Percentiles rank a stretch among this genome's conserved stretches.
Conservation (phyloP, 176 grass and related monocot species). For the Chrysopogon serrulatus region DNA sequence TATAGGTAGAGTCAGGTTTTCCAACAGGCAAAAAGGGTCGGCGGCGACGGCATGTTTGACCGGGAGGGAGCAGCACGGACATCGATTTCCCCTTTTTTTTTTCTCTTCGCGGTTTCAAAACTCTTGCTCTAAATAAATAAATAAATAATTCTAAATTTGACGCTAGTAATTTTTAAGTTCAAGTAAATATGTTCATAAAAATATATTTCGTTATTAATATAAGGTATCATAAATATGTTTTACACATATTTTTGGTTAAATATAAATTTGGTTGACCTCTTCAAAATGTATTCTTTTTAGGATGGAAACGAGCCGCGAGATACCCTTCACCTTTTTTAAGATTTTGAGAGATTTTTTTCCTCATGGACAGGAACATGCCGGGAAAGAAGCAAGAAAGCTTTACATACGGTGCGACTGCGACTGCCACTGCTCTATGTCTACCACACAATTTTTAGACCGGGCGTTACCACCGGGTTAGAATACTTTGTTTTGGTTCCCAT, state of each 20-base stretch:
- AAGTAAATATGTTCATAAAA: too few species aligned
- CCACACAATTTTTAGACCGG: neutral
- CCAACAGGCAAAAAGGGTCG: neutral
- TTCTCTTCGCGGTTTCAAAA: neutral
- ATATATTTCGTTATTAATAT: too few species aligned
- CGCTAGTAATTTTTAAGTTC: too few species aligned
- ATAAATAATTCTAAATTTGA: too few species aligned
- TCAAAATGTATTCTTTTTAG: too few species aligned
- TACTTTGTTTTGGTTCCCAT: neutral
- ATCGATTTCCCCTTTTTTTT: neutral
- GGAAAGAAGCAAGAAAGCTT: neutral
- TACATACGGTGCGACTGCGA: neutral
- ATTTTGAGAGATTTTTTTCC: neutral
- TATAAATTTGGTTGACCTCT: too few species aligned
- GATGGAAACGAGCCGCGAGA: too few species aligned
- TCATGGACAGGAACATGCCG: neutral
- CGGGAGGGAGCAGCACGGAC: neutral
- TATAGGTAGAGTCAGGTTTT: neutral
- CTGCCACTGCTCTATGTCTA: neutral
- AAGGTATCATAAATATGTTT: too few species aligned
- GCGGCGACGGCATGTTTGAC: slow-evolving; percentile 51
- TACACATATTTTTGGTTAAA: too few species aligned
- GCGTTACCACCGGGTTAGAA: neutral
- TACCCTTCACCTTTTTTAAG: neutral
- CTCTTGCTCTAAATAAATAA: too few species aligned